Conservation (phyloP, 768 basidiomycete genomes). For the Imleria badia region DNA sequence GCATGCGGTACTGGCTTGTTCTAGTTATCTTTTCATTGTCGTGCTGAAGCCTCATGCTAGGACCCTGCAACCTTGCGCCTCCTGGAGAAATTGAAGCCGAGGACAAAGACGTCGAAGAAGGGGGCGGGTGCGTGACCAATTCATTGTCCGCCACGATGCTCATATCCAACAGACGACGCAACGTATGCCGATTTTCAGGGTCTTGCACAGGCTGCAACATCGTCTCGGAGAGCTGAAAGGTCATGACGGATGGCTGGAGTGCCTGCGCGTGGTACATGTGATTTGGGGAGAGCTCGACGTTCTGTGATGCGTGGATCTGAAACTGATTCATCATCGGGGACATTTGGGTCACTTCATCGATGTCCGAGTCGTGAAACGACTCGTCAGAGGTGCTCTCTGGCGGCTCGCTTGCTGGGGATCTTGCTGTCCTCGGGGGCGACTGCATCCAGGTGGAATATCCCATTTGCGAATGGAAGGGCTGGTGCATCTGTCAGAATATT, state of each 20-base stretch:
- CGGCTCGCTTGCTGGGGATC: constrained; percentile 31
- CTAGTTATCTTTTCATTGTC: constrained; percentile 5
- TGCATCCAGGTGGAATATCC: constrained; percentile 16
- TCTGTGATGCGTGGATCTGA: constrained; percentile 23
- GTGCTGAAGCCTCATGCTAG: constrained; percentile 24
- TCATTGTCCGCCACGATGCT: constrained; percentile 17
- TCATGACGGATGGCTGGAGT: constrained; percentile 29
- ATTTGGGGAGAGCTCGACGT: not conserved
- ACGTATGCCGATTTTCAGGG: constrained; percentile 24
- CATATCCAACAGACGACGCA: constrained; percentile 17
- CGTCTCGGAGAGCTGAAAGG: constrained; percentile 29
- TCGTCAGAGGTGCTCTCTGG: constrained; percentile 32
- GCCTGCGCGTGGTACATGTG: constrained; percentile 12
- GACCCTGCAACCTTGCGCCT: constrained; percentile 18
- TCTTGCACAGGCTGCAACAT: constrained; percentile 26
- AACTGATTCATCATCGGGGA: constrained; percentile 34
- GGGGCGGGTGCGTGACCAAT: constrained; percentile 3
- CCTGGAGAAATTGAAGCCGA: constrained; percentile 4
- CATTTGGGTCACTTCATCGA: constrained; percentile 26
- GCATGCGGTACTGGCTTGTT: constrained; percentile 15
- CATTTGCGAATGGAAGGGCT: constrained; percentile 20
- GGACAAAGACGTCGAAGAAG: constrained; percentile 1
- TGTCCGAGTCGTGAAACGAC: constrained; percentile 30
- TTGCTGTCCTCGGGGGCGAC: constrained; percentile 7
- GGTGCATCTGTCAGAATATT: constrained; percentile 17